Evolutionary conservation across 495 filamentous ascomycete species (phyloP).

Genomic region (Clavariopsis aquatica): DNA sequence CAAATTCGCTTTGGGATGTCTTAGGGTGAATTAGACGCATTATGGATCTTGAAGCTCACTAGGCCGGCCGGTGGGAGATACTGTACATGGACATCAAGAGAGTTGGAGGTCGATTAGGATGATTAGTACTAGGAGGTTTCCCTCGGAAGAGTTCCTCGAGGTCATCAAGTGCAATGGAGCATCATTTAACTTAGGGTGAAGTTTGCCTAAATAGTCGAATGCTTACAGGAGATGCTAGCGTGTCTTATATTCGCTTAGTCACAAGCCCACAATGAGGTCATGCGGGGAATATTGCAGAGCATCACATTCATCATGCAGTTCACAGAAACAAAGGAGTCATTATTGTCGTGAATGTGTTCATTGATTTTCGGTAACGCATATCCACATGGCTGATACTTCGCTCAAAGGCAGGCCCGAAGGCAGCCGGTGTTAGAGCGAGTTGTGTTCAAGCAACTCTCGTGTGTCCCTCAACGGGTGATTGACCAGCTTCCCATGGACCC

Average conservation of each 20-base stretch:
- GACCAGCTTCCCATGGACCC: constrained; percentile 31
- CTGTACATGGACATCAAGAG: too few relatives aligned
- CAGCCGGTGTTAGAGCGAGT: constrained; percentile 45
- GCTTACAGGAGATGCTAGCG: too few relatives aligned
- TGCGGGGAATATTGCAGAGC: background rate
- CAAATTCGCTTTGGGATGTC: too few relatives aligned
- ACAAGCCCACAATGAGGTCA: constrained; percentile 3
- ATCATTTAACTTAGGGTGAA: too few relatives aligned
- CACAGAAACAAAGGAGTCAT: constrained; percentile 8
- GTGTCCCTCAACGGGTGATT: constrained; percentile 34
- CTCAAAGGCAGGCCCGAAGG: constrained; percentile 34
- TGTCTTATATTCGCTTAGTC: background rate
- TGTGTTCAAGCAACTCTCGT: constrained; percentile 30
- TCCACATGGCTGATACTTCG: constrained; percentile 32
- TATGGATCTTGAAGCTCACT: too few relatives aligned
- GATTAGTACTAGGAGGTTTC: too few relatives aligned
- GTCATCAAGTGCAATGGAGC: too few relatives aligned
- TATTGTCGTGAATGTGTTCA: constrained; percentile 30
- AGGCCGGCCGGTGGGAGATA: too few relatives aligned
- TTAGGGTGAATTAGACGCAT: too few relatives aligned
- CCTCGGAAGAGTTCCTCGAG: too few relatives aligned
- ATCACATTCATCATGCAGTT: background rate
- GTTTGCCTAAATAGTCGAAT: too few relatives aligned
- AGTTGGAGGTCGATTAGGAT: too few relatives aligned
- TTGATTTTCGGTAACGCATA: constrained; percentile 22